phyloP scores from a whole-genome alignment of 768 basidiomycete species.

The Lactifluus volemus region DNA sequence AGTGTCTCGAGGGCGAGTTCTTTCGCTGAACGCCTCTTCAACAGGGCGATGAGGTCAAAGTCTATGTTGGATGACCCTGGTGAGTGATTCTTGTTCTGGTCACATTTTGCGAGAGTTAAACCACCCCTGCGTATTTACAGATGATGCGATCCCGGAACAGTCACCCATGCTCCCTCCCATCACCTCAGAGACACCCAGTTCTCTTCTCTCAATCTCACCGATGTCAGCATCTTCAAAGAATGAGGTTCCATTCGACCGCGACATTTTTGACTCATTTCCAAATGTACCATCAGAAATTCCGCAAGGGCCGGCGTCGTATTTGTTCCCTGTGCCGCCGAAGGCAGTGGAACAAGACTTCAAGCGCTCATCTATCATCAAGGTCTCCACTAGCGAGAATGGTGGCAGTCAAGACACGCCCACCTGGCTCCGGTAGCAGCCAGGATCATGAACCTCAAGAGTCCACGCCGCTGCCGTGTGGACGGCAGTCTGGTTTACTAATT shows the following conservation, averaged over 20 bases:
- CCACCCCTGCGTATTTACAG: not conserved
- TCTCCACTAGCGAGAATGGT: not conserved
- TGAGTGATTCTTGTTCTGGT: not conserved
- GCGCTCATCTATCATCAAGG: slow-evolving; percentile 2
- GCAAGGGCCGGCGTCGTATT: slow-evolving; percentile 4
- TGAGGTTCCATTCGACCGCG: slow-evolving; percentile 45
- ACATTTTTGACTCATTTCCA: slow-evolving; percentile 65
- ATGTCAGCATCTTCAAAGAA: slow-evolving; percentile 28
- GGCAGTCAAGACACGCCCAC: not conserved
- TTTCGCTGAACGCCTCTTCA: slow-evolving; percentile 18
- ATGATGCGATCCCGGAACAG: slow-evolving; percentile 13
- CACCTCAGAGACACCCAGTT: slow-evolving; percentile 22
- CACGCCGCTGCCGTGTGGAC: not conserved
- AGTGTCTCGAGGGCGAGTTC: slow-evolving; percentile 19
- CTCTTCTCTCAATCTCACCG: slow-evolving; percentile 34
- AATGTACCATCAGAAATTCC: slow-evolving; percentile 47
- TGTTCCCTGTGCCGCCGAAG: slow-evolving; percentile 10
- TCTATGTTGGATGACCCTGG: slow-evolving; percentile 18
- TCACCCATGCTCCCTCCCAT: slow-evolving; percentile 20
- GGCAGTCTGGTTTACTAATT: not conserved
- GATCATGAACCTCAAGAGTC: not conserved
- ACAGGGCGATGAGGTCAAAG: slow-evolving; percentile 16
- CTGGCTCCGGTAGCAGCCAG: slow-evolving; percentile 4
- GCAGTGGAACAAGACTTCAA: slow-evolving; percentile 6
- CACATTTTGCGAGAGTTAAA: not conserved